Conservation (phyloP, 345 rosid genomes). For the Euphorbia lathyris region DNA sequence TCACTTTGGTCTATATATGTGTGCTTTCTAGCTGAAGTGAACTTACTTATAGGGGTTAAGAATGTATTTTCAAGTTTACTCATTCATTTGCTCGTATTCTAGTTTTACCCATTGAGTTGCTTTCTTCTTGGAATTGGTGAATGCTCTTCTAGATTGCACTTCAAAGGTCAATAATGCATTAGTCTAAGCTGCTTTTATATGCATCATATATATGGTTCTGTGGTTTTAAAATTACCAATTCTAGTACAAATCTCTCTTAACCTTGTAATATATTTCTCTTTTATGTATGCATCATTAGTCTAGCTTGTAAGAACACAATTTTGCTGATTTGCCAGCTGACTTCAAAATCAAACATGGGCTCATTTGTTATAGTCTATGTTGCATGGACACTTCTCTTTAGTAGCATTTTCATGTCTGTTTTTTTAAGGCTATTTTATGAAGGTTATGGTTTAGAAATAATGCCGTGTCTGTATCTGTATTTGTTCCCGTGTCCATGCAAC, state of each 20-base stretch:
- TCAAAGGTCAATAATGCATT: not conserved
- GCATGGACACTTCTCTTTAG: too few species aligned
- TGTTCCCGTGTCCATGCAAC: too few species aligned
- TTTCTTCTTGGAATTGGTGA: not conserved
- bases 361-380: too few species aligned
- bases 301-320: constrained; percentile 1
- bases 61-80: not conserved
- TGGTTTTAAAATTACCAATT: not conserved
- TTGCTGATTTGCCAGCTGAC: not conserved
- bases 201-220: not conserved
- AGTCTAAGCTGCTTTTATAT: not conserved
- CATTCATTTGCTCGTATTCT: not conserved
- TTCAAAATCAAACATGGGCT: not conserved
- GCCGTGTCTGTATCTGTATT: too few species aligned
- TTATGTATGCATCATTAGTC: not conserved
- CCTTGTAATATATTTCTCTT: too few species aligned
- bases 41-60: not conserved
- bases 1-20: not conserved
- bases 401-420: too few species aligned
- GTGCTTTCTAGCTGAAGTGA: constrained; percentile 6
- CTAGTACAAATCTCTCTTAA: not conserved
- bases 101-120: not conserved
- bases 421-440: too few species aligned
- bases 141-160: not conserved
- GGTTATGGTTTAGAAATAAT: too few species aligned